Evolutionary conservation across 2,329 filamentous ascomycete genomes (phyloP).

Genomic region (Aspergillus unguis): DNA sequence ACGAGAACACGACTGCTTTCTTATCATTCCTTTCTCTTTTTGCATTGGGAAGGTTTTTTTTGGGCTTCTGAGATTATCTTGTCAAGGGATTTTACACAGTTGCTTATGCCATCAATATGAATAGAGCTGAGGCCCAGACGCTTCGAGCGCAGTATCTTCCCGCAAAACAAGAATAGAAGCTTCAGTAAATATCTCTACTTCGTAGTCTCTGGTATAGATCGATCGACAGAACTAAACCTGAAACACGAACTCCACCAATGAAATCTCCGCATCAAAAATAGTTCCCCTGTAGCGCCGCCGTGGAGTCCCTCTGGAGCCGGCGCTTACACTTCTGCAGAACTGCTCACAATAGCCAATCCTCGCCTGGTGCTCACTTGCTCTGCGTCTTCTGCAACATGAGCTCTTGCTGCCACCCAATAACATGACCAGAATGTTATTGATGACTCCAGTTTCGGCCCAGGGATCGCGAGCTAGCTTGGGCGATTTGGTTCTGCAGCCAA

Average conservation of each 20-base stretch:
- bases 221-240: conserved; percentile 1
- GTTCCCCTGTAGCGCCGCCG: conserved; percentile 10
- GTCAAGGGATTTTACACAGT: too few relatives aligned
- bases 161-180: not conserved
- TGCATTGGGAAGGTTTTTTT: conserved; percentile 13
- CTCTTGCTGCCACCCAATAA: conserved; percentile 11
- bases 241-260: not conserved
- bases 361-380: conserved; percentile 1
- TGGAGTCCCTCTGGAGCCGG: conserved; percentile 12
- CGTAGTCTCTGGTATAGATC: not conserved
- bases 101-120: too few relatives aligned
- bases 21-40: conserved; percentile 6
- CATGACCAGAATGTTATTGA: not conserved
- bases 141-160: not conserved
- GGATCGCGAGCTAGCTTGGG: conserved; percentile 9
- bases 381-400: conserved; percentile 10
- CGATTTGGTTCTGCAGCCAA: conserved; percentile 17
- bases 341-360: conserved; percentile 15
- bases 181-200: not conserved
- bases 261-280: conserved; percentile 1
- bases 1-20: conserved; percentile 3
- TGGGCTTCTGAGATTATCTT: not conserved
- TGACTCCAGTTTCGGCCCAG: not conserved
- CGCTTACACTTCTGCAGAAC: conserved; percentile 16
- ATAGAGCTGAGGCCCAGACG: not conserved